phyloP scores from a whole-genome alignment of 495 filamentous ascomycete genomes.

The Parathielavia hyrcaniae region DNA sequence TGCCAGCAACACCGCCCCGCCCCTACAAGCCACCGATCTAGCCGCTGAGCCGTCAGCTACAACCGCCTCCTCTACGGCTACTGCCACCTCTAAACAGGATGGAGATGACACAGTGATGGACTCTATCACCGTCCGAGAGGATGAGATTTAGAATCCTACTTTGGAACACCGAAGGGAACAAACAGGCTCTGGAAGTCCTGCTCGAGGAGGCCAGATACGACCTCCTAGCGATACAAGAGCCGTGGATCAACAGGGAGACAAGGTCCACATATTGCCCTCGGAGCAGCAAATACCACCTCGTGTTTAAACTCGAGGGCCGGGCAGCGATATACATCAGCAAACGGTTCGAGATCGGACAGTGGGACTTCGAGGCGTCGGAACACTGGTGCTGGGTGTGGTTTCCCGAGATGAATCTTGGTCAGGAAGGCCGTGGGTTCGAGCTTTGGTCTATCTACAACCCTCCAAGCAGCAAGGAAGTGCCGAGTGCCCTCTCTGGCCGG shows the following conservation, averaged over 20 bases:
- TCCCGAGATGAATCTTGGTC: background rate
- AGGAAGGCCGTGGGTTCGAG: background rate
- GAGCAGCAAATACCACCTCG: slow-evolving; percentile 2
- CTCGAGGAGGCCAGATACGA: slow-evolving; percentile 5
- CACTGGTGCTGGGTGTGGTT: slow-evolving; percentile 5
- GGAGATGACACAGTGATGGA: background rate
- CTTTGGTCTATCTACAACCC: slow-evolving; percentile 14
- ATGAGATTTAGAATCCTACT: slow-evolving; percentile 7
- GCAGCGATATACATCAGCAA: slow-evolving; percentile 8
- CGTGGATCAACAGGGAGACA: slow-evolving; percentile 8
- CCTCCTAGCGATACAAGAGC: slow-evolving; percentile 6
- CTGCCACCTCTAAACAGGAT: too few species aligned
- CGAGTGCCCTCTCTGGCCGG: background rate
- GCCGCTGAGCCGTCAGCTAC: too few species aligned
- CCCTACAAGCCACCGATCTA: too few species aligned
- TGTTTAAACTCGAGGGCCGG: background rate
- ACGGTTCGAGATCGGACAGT: background rate
- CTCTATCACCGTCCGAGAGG: background rate
- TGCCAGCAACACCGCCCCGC: too few species aligned
- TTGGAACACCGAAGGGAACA: slow-evolving; percentile 11
- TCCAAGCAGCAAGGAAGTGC: background rate
- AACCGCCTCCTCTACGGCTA: too few species aligned
- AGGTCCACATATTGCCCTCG: slow-evolving; percentile 3
- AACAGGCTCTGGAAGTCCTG: slow-evolving; percentile 6
- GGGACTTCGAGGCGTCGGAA: background rate